phyloP scores from a whole-genome alignment of 176 grass and related monocot genomes.

The Eleusine indica region DNA sequence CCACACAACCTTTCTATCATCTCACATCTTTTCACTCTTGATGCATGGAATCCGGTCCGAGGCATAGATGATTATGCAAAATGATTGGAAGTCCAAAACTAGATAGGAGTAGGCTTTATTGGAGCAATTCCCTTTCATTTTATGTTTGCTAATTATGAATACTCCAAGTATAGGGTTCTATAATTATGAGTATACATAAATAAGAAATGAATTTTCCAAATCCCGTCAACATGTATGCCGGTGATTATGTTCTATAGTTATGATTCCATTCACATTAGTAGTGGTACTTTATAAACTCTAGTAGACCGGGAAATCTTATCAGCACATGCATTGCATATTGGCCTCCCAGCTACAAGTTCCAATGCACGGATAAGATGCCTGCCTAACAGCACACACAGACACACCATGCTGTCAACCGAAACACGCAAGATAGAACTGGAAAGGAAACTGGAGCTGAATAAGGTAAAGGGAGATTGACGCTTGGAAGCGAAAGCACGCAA shows the following conservation, averaged over 20 bases:
- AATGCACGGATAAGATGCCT: slow-evolving; percentile 56
- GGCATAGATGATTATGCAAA: slow-evolving; percentile 33
- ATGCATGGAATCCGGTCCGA: slow-evolving; percentile 21
- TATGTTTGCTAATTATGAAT: not conserved
- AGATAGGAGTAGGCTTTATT: not conserved
- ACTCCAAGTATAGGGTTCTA: no score
- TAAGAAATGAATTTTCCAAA: not conserved
- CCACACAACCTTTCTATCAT: slow-evolving; percentile 18
- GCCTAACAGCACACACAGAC: slow-evolving; percentile 11
- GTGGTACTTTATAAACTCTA: not conserved
- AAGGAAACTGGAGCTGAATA: slow-evolving; percentile 6
- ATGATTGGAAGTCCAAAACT: slow-evolving; percentile 30
- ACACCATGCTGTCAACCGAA: slow-evolving; percentile 2
- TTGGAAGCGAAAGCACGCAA: slow-evolving; percentile 49
- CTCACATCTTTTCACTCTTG: slow-evolving; percentile 52
- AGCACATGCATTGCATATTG: slow-evolving; percentile 57
- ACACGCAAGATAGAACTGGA: slow-evolving; percentile 28
- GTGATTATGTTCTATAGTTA: not conserved
- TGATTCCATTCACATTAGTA: not conserved
- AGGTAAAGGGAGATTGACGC: not conserved
- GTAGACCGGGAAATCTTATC: slow-evolving; percentile 24
- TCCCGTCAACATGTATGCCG: not conserved
- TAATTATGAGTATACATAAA: not conserved
- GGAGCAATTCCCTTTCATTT: not conserved
- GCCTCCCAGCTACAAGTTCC: slow-evolving; percentile 54